Evolutionary conservation across 225 moss, liverwort and hornwort genomes (phyloP).

Genomic region (Climacium dendroides): DNA sequence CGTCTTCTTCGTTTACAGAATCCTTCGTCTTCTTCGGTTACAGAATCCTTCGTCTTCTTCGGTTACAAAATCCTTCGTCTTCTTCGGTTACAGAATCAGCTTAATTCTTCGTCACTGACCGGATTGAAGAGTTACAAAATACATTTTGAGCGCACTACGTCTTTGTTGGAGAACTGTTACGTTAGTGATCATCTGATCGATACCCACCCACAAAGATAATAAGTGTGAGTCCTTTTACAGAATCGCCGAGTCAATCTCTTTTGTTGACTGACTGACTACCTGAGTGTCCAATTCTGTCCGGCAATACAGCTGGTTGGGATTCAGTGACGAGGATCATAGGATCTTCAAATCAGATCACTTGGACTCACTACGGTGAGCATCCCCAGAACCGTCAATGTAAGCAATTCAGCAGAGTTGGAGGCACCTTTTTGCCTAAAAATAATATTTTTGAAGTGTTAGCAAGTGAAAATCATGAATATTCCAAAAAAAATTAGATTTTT

Average conservation of each 20-base stretch:
- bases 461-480: too few relatives aligned
- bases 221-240: background rate
- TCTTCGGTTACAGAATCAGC: too few relatives aligned
- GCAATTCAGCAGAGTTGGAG: too few relatives aligned
- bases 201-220: background rate
- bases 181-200: background rate
- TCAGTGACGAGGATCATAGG: background rate
- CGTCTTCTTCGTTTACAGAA: too few relatives aligned
- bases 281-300: background rate
- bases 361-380: background rate
- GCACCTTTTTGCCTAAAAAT: too few relatives aligned
- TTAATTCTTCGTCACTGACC: background rate
- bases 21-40: background rate
- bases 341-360: background rate
- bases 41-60: background rate
- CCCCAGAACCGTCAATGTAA: background rate
- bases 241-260: background rate
- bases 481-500: too few relatives aligned
- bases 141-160: too few relatives aligned
- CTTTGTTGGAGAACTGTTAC: background rate
- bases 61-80: too few relatives aligned
- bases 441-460: too few relatives aligned
- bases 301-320: background rate
- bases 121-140: background rate
- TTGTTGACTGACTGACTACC: background rate